Conservation (phyloP, 257 asterid genomes). For the Thymus quinquecostatus region DNA sequence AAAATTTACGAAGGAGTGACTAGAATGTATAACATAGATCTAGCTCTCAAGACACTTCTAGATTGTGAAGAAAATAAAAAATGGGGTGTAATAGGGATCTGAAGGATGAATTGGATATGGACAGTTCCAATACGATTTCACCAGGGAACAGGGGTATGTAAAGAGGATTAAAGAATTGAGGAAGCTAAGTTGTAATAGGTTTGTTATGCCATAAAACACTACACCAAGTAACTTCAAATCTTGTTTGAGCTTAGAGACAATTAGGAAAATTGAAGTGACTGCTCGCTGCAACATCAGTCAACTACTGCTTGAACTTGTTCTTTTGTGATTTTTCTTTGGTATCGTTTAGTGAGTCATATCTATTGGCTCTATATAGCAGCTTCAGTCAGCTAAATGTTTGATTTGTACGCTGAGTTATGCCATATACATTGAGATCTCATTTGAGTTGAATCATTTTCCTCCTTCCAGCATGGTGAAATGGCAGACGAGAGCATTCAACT, state of each 20-base stretch:
- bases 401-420: neutral
- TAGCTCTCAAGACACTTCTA: neutral
- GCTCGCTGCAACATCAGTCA: neutral
- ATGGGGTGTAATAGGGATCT: too few species aligned
- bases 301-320: neutral
- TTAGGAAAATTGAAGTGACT: neutral
- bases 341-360: neutral
- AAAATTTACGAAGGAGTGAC: neutral
- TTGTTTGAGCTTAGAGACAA: neutral
- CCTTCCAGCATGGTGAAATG: constrained; percentile 91
- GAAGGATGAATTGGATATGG: too few species aligned
- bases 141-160: neutral
- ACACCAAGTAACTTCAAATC: neutral
- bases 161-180: neutral
- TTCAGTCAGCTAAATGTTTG: constrained; percentile 1
- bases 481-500: constrained; percentile 91
- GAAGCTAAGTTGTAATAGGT: neutral
- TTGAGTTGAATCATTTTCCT: constrained; percentile 18
- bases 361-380: constrained; percentile 5
- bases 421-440: constrained; percentile 13
- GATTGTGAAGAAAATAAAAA: neutral
- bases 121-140: too few species aligned
- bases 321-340: neutral
- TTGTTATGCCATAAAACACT: neutral
- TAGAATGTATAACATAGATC: neutral